These are phyloP conservation scores for Coemansia sp. DNA, from an alignment of 192 early-diverging fungal species.

Conservation along the genomic window DNA sequence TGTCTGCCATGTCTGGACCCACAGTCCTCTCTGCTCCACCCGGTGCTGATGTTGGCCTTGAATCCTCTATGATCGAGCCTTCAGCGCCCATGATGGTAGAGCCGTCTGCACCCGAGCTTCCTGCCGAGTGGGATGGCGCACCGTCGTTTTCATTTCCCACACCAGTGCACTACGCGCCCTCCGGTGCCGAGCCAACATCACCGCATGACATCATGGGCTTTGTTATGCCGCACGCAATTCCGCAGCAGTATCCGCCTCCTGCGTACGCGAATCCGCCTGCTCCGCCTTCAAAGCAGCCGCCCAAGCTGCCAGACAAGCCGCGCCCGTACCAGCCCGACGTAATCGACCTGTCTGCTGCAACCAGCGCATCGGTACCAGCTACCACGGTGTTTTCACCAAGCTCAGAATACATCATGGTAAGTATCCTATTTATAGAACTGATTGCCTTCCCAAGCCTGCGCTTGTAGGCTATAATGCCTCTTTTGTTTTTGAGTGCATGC, in stretches of 20 bases:
- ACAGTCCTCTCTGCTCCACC: constrained; percentile 45
- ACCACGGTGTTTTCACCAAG: constrained; percentile 6
- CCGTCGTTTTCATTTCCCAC: constrained; percentile 29
- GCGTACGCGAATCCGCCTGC: neutral
- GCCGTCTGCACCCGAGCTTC: constrained; percentile 48
- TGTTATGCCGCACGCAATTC: constrained; percentile 10
- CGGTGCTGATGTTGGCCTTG: constrained; percentile 6
- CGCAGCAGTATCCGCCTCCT: constrained; percentile 5
- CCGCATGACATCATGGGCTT: constrained; percentile 25
- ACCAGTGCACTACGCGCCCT: constrained; percentile 22
- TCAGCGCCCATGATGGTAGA: constrained; percentile 44
- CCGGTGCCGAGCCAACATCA: constrained; percentile 2
- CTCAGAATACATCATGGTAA: constrained; percentile 29
- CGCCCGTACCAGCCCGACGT: constrained; percentile 20
- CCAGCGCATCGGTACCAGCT: neutral
- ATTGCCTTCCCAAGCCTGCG: no score
- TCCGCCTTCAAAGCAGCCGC: constrained; percentile 7
- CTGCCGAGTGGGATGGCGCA: constrained; percentile 27
- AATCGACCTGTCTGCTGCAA: neutral
- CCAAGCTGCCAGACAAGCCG: constrained; percentile 27
- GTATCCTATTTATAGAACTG: constrained; percentile 10
- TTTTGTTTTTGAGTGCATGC: no score
- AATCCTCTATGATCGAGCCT: constrained; percentile 32
- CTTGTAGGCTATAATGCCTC: no score
- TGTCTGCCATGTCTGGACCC: constrained; percentile 15